Base-by-base conservation (phyloP, 129 eudicot species). In the Daucus carota region DNA sequence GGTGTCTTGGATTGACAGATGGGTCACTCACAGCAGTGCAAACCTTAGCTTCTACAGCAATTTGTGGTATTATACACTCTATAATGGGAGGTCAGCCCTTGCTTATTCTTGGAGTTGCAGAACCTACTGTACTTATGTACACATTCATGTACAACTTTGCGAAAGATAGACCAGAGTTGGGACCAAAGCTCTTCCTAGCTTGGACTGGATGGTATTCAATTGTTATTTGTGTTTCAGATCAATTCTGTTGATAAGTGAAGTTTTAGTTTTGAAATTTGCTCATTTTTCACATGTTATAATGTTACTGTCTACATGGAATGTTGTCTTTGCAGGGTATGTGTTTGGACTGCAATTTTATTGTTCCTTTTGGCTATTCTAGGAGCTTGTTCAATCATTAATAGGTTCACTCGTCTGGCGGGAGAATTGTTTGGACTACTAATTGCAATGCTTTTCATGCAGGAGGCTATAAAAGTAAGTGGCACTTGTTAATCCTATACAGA, bases 381-480 rank as follows among this genome's bases (percentile, higher is more conserved):
- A 18, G 81, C 76, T n/a, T 78, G 81, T 41, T 50, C 76, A 16
- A 78, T 78, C 36, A 52, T 78, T 13, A 70, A 78, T 43, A 70
- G 76, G 63, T 71, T 78, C 20, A 78, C 81, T 31, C 74, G 81
- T 17, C 36, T 78, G 1, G 81, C 70, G 2, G 81, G 74, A 18
- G 81, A 72, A 78, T 48, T 73, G 44, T 73, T 73, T 73, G 77
- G 77, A 26, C 31, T 73, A 20, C 81, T 78, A 6, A 70, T 78
- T 78, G 81, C 74, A 33, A 50, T 78, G 81, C 81, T 78, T 16
- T 78, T 78, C 57, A 78, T 78, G 74, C 81, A 78, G 47, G 76
- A 78, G 17, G 70, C 81, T 38, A 78, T 78, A 8, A 70, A 40
- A 60, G 76, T 79, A 79, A 54, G 70, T 15, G 70, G 17, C 7